These are phyloP conservation scores for Amaranthus cruentus DNA, from an alignment of 148 eudicot genomes.

Conservation along the genomic window DNA sequence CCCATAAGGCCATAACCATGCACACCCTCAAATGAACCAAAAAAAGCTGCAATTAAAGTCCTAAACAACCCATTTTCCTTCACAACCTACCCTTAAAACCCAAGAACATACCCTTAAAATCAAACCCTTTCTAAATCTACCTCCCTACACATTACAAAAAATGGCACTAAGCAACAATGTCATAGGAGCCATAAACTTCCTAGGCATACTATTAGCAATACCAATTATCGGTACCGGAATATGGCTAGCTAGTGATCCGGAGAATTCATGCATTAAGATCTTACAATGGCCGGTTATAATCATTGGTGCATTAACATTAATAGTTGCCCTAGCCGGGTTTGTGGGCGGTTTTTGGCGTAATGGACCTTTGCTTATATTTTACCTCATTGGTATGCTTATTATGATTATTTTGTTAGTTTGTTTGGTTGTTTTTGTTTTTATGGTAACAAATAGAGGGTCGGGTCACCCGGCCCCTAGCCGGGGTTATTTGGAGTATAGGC, in stretches of 20 bases:
- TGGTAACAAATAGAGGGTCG: constrained; percentile 66
- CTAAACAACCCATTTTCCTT: background rate
- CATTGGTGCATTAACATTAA: constrained; percentile 57
- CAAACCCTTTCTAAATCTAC: background rate
- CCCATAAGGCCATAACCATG: background rate
- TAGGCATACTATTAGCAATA: constrained; percentile 68
- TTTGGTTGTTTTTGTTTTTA: constrained; percentile 59
- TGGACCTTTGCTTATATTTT: constrained; percentile 49
- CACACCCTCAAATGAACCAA: background rate
- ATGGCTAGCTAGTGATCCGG: constrained; percentile 62
- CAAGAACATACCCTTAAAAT: background rate
- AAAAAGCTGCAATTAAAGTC: background rate
- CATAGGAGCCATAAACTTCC: constrained; percentile 64
- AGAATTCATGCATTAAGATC: constrained; percentile 60
- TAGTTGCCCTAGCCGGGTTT: constrained; percentile 59
- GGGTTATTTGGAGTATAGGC: constrained; percentile 63
- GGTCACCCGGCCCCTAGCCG: constrained; percentile 77
- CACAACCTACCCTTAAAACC: background rate
- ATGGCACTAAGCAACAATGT: constrained; percentile 84
- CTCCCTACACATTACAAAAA: background rate
- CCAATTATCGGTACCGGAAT: constrained; percentile 77
- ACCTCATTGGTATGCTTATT: constrained; percentile 68
- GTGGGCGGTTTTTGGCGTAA: constrained; percentile 75
- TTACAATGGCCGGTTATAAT: constrained; percentile 84
- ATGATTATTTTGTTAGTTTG: constrained; percentile 51